Evolutionary conservation across 23 red algal species (phyloP).

Genomic region (Chondrus crispus): DNA sequence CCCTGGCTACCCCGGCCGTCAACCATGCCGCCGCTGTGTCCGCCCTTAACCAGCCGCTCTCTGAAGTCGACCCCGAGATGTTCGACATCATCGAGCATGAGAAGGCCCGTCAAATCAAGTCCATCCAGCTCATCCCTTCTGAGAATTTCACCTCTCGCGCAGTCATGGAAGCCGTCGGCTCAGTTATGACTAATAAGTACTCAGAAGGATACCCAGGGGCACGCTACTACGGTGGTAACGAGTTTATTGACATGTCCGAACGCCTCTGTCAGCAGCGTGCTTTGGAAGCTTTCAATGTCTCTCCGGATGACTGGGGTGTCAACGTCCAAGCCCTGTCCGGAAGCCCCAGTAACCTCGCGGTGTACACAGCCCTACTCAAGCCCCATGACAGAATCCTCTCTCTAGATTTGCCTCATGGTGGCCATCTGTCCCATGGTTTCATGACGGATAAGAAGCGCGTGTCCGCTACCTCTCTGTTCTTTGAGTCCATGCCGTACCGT

Average conservation of each 20-base stretch:
- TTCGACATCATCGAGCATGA: conserved; percentile 92
- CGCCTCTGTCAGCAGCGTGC: conserved; percentile 93
- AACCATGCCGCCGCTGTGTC: conserved; percentile 18
- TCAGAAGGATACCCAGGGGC: conserved; percentile 96
- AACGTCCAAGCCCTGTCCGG: conserved; percentile 97
- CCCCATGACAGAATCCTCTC: conserved; percentile 98
- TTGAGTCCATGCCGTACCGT: conserved; percentile 99
- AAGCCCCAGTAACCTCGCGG: conserved; percentile 91
- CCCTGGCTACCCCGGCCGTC: conserved; percentile 52
- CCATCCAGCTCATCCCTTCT: conserved; percentile 98
- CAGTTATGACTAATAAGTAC: conserved; percentile 98
- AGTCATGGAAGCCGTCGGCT: conserved; percentile 92
- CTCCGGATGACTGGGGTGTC: conserved; percentile 88
- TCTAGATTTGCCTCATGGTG: conserved; percentile 88
- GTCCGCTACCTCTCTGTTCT: conserved; percentile 92
- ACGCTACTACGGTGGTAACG: conserved; percentile 98
- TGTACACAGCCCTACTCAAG: conserved; percentile 93
- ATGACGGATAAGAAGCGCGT: conserved; percentile 97
- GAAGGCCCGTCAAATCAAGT: conserved; percentile 84
- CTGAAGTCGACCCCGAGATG: conserved; percentile 83
- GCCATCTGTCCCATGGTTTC: conserved; percentile 96
- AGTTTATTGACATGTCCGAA: conserved; percentile 94
- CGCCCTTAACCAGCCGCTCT: conserved; percentile 70
- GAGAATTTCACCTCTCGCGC: conserved; percentile 99
- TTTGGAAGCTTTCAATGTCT: conserved; percentile 82